Base-by-base conservation (phyloP, 2,329 filamentous ascomycete genomes). In the Epichloe bromicola region DNA sequence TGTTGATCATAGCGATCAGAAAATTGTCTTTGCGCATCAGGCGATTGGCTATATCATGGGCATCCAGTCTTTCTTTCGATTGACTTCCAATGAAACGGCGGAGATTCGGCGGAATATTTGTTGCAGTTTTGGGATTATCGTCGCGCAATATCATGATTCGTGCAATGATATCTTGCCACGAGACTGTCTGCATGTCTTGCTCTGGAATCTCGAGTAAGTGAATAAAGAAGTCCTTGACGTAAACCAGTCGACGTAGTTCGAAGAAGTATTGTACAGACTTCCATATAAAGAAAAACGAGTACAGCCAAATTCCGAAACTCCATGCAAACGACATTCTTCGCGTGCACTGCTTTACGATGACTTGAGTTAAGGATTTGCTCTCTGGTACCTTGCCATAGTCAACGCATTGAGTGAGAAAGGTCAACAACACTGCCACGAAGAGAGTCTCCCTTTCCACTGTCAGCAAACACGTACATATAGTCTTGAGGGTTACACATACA, bases 1-100 rank as follows among this genome's bases (percentile, higher is more conserved):
- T 97, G 73, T 98, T 98, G 70, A 97, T 88, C 60, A 98, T 75
- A 4, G 93, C 93, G 60, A 98, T 96, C 55, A 96, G 79, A 60
- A 96, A 98, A 62, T 98, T 98, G 56, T 96, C 91, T 62, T 88
- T 86, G 53, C 93, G 84, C 93, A 98, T 97, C 44, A 98, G 70
- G 34, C 93, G 82, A 63, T 97, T 98, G 6, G 93, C 93, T 64
- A 98, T 97, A 62, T 96, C 93, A 60, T 96, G 88, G 11, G 93
- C 93, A 67, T 96, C 93, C 59, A 98, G 83, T 55, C 91, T 79
- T 68, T 97, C 88, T 65, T 96, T 95, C 20, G 88, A 94, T 63
- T 94, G 88, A 53, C 83, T 89, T 44, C 86, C 86, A 55, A 91
- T 75, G 57, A 73, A 81, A n/a, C 67, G 70, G 3, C 76, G 73